Evolutionary conservation across 148 eudicot genomes (phyloP).

Genomic region (Persicaria tinctoria): DNA sequence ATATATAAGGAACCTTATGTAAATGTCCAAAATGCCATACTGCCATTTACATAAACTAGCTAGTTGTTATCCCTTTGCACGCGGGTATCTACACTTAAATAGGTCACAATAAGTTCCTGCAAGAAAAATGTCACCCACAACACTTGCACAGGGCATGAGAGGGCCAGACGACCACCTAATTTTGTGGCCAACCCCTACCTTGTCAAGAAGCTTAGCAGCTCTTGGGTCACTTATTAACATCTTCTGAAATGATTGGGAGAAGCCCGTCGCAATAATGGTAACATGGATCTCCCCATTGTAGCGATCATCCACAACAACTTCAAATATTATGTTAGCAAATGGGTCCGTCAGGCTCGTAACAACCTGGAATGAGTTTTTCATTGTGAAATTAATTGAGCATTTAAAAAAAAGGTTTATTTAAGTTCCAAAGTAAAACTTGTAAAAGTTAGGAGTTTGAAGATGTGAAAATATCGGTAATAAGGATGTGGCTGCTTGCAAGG

Average conservation of each 20-base stretch:
- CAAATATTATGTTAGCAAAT: conserved; percentile 81
- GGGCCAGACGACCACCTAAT: conserved; percentile 27
- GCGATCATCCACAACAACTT: conserved; percentile 93
- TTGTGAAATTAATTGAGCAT: conserved; percentile 72
- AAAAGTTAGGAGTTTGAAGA: too few relatives aligned
- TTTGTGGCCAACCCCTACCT: conserved; percentile 30
- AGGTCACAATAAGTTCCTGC: too few relatives aligned
- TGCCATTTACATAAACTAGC: too few relatives aligned
- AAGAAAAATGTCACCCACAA: too few relatives aligned
- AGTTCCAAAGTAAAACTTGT: too few relatives aligned
- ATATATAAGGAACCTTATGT: too few relatives aligned
- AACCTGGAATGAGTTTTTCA: conserved; percentile 31
- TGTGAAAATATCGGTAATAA: too few relatives aligned
- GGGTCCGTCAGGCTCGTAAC: conserved; percentile 32
- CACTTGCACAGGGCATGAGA: too few relatives aligned
- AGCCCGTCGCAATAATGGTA: conserved; percentile 88
- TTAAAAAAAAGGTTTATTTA: conserved; percentile 44
- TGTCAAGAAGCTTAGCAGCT: conserved; percentile 45
- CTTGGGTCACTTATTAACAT: conserved; percentile 66
- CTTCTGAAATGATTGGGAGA: conserved; percentile 86
- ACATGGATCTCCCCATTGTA: conserved; percentile 93
- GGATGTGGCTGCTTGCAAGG: too few relatives aligned
- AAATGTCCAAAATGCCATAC: too few relatives aligned
- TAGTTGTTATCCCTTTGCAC: too few relatives aligned
- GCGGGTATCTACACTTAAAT: too few relatives aligned